Evolutionary conservation across 352 stramenopile species (phyloP).

Genomic region (Phytophthora pluvialis): DNA sequence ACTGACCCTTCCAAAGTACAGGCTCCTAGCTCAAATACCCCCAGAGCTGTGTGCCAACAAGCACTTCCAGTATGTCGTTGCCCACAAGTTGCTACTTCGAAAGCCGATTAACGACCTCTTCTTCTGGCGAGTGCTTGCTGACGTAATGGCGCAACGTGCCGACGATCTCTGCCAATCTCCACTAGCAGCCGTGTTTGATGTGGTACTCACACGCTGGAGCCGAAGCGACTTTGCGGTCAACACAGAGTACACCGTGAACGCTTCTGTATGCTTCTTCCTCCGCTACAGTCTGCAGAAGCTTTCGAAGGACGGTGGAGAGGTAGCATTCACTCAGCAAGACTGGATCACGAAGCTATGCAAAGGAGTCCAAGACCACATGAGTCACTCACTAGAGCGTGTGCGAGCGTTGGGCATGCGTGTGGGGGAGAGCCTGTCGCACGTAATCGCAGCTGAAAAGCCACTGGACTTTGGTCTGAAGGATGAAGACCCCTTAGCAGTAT

Average conservation of each 20-base stretch:
- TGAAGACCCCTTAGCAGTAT: slow-evolving; percentile 49
- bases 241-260: slow-evolving; percentile 62
- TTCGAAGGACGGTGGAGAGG: slow-evolving; percentile 8
- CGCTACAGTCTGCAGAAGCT: slow-evolving; percentile 59
- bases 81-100: slow-evolving; percentile 66
- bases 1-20: slow-evolving; percentile 52
- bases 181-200: slow-evolving; percentile 60
- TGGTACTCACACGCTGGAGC: slow-evolving; percentile 65
- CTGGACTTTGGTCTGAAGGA: slow-evolving; percentile 64
- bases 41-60: slow-evolving; percentile 40
- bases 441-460: slow-evolving; percentile 66
- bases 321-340: slow-evolving; percentile 42
- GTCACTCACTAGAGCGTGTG: slow-evolving; percentile 62
- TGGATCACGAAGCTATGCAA: slow-evolving; percentile 77
- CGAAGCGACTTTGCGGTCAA: slow-evolving; percentile 54
- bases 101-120: slow-evolving; percentile 56
- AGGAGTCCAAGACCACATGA: slow-evolving; percentile 78
- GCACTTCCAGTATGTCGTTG: slow-evolving; percentile 71
- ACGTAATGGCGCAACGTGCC: slow-evolving; percentile 35
- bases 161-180: slow-evolving; percentile 25
- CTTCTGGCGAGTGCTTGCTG: slow-evolving; percentile 56
- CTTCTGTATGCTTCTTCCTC: slow-evolving; percentile 71
- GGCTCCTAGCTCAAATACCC: slow-evolving; percentile 53
- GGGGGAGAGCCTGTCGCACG: slow-evolving; percentile 63
- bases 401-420: slow-evolving; percentile 73